Evolutionary conservation across 441 rosid genomes (phyloP).

Genomic region (Erysimum pusillum): DNA sequence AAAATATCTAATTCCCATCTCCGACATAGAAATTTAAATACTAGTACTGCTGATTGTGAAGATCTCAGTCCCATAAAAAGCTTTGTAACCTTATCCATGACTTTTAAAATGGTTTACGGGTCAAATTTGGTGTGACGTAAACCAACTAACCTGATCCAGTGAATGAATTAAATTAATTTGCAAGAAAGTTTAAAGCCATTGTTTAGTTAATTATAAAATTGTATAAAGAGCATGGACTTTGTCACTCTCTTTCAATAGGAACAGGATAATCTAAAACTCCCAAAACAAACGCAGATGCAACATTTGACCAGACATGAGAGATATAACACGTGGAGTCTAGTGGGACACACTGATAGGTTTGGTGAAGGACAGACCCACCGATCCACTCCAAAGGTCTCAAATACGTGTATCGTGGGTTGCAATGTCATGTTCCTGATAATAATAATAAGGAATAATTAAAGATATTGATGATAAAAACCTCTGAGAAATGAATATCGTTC

Average conservation of each 20-base stretch:
- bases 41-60: conserved; percentile 21
- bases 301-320: conserved; percentile 42
- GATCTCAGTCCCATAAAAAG: conserved; percentile 39
- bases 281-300: conserved; percentile 41
- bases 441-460: background rate
- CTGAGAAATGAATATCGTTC: background rate
- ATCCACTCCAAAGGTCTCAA: conserved; percentile 31
- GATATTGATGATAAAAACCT: conserved; percentile 3
- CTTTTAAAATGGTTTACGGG: conserved; percentile 33
- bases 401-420: conserved; percentile 40
- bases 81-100: conserved; percentile 37
- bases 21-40: conserved; percentile 11
- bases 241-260: conserved; percentile 17
- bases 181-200: background rate
- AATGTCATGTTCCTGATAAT: conserved; percentile 39
- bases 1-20: background rate
- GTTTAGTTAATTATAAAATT: conserved; percentile 8
- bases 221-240: conserved; percentile 44
- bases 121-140: conserved; percentile 48
- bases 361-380: conserved; percentile 37
- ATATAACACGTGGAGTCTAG: conserved; percentile 35
- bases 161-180: conserved; percentile 7
- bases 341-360: conserved; percentile 40
- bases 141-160: conserved; percentile 43
- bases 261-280: conserved; percentile 16